These are phyloP conservation scores for Ustilago trichophora DNA, from an alignment of 1,284 basidiomycete genomes.

Conservation along the genomic window DNA sequence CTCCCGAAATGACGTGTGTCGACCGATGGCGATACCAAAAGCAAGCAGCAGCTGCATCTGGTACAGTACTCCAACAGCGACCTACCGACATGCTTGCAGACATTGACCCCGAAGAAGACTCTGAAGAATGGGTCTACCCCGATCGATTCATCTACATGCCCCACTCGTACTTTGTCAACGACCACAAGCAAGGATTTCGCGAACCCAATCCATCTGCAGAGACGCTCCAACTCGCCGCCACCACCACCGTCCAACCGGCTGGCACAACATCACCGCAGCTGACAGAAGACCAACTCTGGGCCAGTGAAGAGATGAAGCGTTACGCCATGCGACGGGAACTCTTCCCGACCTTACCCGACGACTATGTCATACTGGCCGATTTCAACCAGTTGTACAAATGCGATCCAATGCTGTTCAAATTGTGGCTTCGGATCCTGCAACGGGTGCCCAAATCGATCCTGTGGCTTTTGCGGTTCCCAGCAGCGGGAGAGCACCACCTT, in stretches of 20 bases:
- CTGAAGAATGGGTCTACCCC: constrained; percentile 71
- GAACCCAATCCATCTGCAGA: constrained; percentile 43
- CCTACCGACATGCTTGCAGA: constrained; percentile 69
- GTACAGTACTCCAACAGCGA: constrained; percentile 9
- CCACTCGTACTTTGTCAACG: constrained; percentile 74
- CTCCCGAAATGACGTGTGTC: constrained; percentile 69
- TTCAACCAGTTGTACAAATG: constrained; percentile 72
- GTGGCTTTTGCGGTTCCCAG: constrained; percentile 74
- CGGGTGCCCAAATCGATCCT: constrained; percentile 72
- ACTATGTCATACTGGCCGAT: constrained; percentile 73
- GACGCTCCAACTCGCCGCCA: no score
- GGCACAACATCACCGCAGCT: background rate
- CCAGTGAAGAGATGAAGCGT: constrained; percentile 70
- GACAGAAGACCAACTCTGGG: constrained; percentile 68
- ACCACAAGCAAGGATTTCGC: constrained; percentile 72
- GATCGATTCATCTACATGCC: constrained; percentile 70
- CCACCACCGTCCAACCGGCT: no score
- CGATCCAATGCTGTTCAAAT: constrained; percentile 70
- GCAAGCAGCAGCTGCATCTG: constrained; percentile 13
- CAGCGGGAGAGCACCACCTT: constrained; percentile 72
- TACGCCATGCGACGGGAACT: constrained; percentile 69
- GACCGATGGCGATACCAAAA: constrained; percentile 67
- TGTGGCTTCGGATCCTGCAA: constrained; percentile 72
- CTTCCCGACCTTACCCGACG: constrained; percentile 69
- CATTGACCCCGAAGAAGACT: constrained; percentile 71